A percentile compares a stretch with the other conserved stretches of the same genome.
These are phyloP conservation scores for Phaeotremella skinneri DNA, from an alignment of 768 basidiomycete genomes.

Conservation along the genomic window DNA sequence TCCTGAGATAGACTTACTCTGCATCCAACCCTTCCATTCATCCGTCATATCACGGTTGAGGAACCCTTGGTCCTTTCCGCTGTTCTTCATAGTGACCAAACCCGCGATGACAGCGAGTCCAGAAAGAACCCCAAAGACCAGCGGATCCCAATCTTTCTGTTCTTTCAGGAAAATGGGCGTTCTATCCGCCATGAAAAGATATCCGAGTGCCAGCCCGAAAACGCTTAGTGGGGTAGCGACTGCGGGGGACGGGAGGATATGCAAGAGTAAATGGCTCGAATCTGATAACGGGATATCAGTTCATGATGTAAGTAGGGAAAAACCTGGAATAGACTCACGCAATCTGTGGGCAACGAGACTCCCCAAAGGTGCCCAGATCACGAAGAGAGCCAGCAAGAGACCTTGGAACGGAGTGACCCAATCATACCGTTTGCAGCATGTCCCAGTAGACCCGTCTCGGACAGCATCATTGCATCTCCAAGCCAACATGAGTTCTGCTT, in stretches of 20 bases:
- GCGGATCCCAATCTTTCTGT: constrained; percentile 74
- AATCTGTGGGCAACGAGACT: constrained; percentile 51
- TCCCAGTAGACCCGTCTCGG: constrained; percentile 57
- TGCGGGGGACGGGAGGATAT: constrained; percentile 34
- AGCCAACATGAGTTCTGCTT: constrained; percentile 76
- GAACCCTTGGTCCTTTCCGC: constrained; percentile 81
- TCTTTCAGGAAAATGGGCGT: constrained; percentile 84
- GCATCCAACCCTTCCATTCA: constrained; percentile 99
- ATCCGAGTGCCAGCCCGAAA: constrained; percentile 65
- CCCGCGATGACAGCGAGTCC: constrained; percentile 61
- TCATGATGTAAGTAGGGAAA: constrained; percentile 1
- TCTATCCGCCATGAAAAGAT: constrained; percentile 79
- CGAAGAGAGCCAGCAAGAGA: constrained; percentile 38
- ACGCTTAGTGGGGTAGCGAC: constrained; percentile 58
- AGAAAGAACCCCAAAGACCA: constrained; percentile 63
- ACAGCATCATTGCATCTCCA: constrained; percentile 69
- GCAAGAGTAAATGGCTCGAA: constrained; percentile 1
- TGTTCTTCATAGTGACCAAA: constrained; percentile 63
- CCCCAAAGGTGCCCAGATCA: constrained; percentile 57
- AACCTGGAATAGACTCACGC: constrained; percentile 31
- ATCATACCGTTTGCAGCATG: constrained; percentile 77
- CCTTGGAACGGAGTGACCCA: constrained; percentile 56
- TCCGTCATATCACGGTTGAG: constrained; percentile 90
- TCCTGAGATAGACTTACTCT: constrained; percentile 60
- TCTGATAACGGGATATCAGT: background rate